Evolutionary conservation across 192 early-diverging fungal species (phyloP), one percentile per base, ranked within the genome.

Genomic region (Phlyctochytrium arcticum): DNA sequence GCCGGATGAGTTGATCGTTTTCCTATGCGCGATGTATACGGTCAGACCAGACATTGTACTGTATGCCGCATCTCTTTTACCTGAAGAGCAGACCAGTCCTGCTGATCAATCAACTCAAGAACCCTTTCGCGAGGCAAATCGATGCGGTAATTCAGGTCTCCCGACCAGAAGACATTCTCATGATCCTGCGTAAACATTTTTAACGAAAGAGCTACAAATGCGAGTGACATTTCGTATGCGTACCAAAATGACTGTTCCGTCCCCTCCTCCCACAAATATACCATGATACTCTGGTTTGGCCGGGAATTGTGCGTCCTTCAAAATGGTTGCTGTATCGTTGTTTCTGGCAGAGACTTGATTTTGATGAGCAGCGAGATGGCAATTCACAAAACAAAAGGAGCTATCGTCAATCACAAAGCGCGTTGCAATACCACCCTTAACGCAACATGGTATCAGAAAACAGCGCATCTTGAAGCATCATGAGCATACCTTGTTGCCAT

Each of bases 101-200:
- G 74, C 6, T 76, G 68, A 17, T 79, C 78, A 44, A 88, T 54
- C 5, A 80, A 80, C 6, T 83, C 74, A 19, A 92, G 39, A 1
- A 89, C 92, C 31, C 79, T 70, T 36, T 87, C 79, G 17, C 92
- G 87, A 6, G 78, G 48, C 60, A 87, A 74, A 32, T 90, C 84
- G 58, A 97, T 91, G 19, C 96, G 85, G 74, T 96, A 98, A 72
- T 98, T 98, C 33, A 96, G 80, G 71, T 98, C 96, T n/a, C 94
- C 94, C n/a, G 66, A 76, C 57, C 59, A 71, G 27, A 84, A 68
- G 7, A 76, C 67, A 31, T 69, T 75, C 48, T 83, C 77, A 65
- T 81, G 72, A 54, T 80, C 79, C 71, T 69, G 53, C 17, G 17
- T 50, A 4, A 34, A 86, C 79, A 72, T 91, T 86, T 57, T 83